Evolutionary conservation across 2,329 filamentous ascomycete species (phyloP), one percentile per base, ranked within the genome.

Genomic region (Mycosphaerella sp.): DNA sequence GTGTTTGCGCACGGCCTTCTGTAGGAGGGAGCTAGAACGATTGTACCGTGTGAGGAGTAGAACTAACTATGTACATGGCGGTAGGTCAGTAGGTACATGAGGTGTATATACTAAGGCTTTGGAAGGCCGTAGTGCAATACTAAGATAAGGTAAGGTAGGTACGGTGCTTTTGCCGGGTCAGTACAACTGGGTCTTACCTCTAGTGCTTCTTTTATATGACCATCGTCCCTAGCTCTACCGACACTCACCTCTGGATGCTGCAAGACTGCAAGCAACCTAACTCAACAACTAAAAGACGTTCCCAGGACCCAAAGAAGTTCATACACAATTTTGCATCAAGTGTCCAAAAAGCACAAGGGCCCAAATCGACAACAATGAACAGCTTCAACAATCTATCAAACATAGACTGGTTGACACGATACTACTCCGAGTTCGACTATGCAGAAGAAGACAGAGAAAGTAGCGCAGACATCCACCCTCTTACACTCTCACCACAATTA

Each of bases 401-500:
- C n/a, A 45, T 38, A 29, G 21, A 44, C 42, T 38, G 14, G 32
- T 12, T 31, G 7, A 26, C n/a, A 14, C 14, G 14, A 26, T 31
- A 38, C 32, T 40, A n/a, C 17, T 21, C 21, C 21, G 21, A 21
- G 21, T 4, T 21, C 21, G 21, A 21, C 21, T 21, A 21, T 21
- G 21, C 21, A 21, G 21, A 21, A 21, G 21, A 21, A 21, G 21
- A 21, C 21, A 21, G 32, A n/a, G 26, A 29, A 29, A 4, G 21
- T 11, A 36, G 21, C 23, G 41, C 43, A 43, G 36, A 34, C 14
- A 29, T 44, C 29, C 50, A 56, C 39, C 23, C 45, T 26, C 38
- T 53, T 17, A 56, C 54, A 11, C 45, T 56, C 7, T 53, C 54
- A 14, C 54, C 54, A 26, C 54, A 53, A 5, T 23, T 56, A 41